A percentile compares a stretch with the other conserved stretches of the same genome.
phyloP scores from a whole-genome alignment of 2,329 filamentous ascomycete species.

The Phoma sp. region DNA sequence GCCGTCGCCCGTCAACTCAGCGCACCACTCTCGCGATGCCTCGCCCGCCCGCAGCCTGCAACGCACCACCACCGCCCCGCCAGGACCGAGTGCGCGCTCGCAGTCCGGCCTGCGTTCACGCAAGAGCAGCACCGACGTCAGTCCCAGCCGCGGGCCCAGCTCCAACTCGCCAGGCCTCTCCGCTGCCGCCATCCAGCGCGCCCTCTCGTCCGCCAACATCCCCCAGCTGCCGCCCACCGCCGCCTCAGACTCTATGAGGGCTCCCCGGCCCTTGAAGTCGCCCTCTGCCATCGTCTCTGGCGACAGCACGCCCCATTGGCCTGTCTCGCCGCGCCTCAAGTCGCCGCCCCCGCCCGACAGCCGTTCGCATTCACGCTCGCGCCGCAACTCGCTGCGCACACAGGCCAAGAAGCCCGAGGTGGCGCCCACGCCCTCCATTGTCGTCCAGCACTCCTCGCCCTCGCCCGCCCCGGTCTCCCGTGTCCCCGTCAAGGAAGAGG shows the following conservation, averaged over 20 bases:
- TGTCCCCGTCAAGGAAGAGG: slow-evolving; percentile 35
- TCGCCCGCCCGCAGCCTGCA: slow-evolving; percentile 51
- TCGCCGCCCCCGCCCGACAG: slow-evolving; percentile 72
- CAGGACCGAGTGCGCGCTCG: slow-evolving; percentile 25
- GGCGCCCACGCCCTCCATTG: slow-evolving; percentile 51
- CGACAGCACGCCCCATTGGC: slow-evolving; percentile 71
- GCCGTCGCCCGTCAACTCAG: slow-evolving; percentile 52
- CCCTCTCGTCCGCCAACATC: slow-evolving; percentile 72
- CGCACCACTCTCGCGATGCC: slow-evolving; percentile 56
- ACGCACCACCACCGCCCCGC: slow-evolving; percentile 32
- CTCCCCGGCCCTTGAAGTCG: slow-evolving; percentile 70
- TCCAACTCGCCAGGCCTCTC: slow-evolving; percentile 61
- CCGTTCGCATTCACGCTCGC: slow-evolving; percentile 47
- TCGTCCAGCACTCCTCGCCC: slow-evolving; percentile 54
- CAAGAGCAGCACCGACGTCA: slow-evolving; percentile 55
- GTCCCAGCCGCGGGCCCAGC: slow-evolving; percentile 49
- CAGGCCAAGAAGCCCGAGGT: slow-evolving; percentile 42
- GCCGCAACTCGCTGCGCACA: slow-evolving; percentile 54
- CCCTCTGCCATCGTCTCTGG: slow-evolving; percentile 57
- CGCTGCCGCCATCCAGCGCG: slow-evolving; percentile 69
- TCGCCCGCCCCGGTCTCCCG: slow-evolving; percentile 47
- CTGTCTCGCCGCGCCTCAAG: slow-evolving; percentile 76
- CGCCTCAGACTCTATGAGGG: slow-evolving; percentile 68
- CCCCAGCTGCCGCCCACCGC: slow-evolving; percentile 69
- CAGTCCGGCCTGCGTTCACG: slow-evolving; percentile 48